Evolutionary conservation across 345 rosid genomes (phyloP), one percentile per base, ranked within the genome.

Genomic region (Passiflora organensis): DNA sequence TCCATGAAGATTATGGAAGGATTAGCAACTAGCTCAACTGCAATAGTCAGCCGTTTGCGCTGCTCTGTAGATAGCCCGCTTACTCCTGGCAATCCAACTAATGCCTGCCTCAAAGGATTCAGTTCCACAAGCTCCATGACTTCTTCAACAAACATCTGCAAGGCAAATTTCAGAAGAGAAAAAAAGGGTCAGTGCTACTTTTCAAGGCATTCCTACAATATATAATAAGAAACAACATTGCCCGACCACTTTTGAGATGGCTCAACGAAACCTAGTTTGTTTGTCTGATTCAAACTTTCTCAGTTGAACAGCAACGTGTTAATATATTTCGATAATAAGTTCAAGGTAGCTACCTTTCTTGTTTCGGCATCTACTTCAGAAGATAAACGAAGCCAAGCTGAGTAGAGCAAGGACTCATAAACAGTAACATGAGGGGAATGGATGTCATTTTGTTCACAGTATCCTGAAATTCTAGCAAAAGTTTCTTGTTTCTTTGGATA

Each of bases 1-100:
- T 91, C 97, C 97, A 91, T 91, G 76, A 91, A 91, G 53, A 87
- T 83, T 36, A 87, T 87, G 4, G 96, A 91, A 4, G 97, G 96
- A 71, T 91, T 91, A 13, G 96, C 95, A 56, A 91, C 97, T 1
- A 87, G 84, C 88, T 91, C 96, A 38, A 87, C 93, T 0, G 97
- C 97, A 23, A 87, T 87, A 10, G 97, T 91, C 6, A 91, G 78
- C 76, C 97, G 75, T 66, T 91, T 91, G 23, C 97, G 78, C 51
- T 91, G 95, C 76, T 91, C 96, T 0, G 86, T 85, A 17, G 97
- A 91, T 13, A 91, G 72, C 48, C 97, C 97, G 64, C 58, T 83
- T 42, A 79, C 82, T 25, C 97, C 93, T 3, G 98, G 93, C 65
- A 91, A 68, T 20, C 98, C 98, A 22, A 91, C 93, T 16, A 82